A percentile compares a stretch with the other conserved stretches of the same genome.
These are phyloP conservation scores for Pseudogymnoascus sp. DNA, from an alignment of 2,329 filamentous ascomycete species.

Conservation along the genomic window DNA sequence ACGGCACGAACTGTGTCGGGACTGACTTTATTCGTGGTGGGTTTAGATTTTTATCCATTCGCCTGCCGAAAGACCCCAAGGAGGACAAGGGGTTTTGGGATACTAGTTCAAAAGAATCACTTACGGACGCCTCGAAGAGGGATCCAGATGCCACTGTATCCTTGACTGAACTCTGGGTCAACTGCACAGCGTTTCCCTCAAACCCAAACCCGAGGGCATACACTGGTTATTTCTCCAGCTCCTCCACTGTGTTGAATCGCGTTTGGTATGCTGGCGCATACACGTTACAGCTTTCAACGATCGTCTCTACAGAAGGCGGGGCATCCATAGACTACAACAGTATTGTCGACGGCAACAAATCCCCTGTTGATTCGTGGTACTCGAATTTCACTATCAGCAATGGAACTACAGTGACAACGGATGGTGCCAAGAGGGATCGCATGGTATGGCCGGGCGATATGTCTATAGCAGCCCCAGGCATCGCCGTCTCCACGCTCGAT, in stretches of 20 bases:
- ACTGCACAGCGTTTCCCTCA: conserved; percentile 35
- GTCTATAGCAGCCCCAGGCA: conserved; percentile 46
- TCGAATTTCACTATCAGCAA: conserved; percentile 28
- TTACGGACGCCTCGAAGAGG: conserved; percentile 11
- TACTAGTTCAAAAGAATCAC: conserved; percentile 14
- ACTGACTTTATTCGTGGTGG: conserved; percentile 31
- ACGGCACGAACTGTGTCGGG: conserved; percentile 30
- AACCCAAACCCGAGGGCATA: conserved; percentile 45
- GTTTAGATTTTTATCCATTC: conserved; percentile 36
- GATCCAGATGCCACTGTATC: conserved; percentile 18
- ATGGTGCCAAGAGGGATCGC: conserved; percentile 53
- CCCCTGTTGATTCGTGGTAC: conserved; percentile 27
- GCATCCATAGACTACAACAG: conserved; percentile 32
- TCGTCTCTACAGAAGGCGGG: conserved; percentile 30
- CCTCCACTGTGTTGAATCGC: conserved; percentile 43
- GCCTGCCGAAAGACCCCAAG: conserved; percentile 23
- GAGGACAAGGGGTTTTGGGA: conserved; percentile 20
- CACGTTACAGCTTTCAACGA: conserved; percentile 37
- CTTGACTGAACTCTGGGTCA: conserved; percentile 32
- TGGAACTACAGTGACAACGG: conserved; percentile 30
- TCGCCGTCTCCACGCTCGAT: conserved; percentile 48
- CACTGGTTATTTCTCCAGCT: conserved; percentile 46
- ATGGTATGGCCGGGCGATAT: conserved; percentile 57
- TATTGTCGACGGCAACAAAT: conserved; percentile 25
- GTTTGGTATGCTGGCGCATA: conserved; percentile 47